These are phyloP conservation scores for Boeremia lycopersici DNA, from an alignment of 2,329 filamentous ascomycete genomes.

Conservation along the genomic window DNA sequence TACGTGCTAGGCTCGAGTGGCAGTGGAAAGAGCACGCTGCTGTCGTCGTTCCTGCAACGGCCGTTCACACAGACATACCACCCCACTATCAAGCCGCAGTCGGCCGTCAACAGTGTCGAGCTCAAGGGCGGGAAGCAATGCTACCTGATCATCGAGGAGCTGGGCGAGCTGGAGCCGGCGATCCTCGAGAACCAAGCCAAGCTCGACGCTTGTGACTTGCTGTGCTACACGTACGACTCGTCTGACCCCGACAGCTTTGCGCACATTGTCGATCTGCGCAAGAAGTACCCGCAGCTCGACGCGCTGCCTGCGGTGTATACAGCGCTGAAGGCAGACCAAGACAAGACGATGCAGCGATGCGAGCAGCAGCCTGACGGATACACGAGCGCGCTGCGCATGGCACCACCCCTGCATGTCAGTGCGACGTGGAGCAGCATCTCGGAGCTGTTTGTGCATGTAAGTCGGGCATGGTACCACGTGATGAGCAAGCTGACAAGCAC, in stretches of 20 bases:
- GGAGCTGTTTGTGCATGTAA: slow-evolving; percentile 81
- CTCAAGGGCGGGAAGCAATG: slow-evolving; percentile 95
- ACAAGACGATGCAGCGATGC: slow-evolving; percentile 94
- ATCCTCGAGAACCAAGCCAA: slow-evolving; percentile 91
- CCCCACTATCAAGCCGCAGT: slow-evolving; percentile 92
- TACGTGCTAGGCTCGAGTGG: slow-evolving; percentile 86
- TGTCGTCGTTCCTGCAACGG: slow-evolving; percentile 89
- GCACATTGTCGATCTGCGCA: slow-evolving; percentile 82
- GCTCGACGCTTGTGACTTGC: slow-evolving; percentile 88
- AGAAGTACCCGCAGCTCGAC: slow-evolving; percentile 81
- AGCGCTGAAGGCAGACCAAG: slow-evolving; percentile 91
- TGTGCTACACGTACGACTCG: slow-evolving; percentile 96
- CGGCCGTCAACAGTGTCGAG: slow-evolving; percentile 95
- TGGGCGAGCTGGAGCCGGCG: slow-evolving; percentile 93
- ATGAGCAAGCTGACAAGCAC: slow-evolving; percentile 23
- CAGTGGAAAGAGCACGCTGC: slow-evolving; percentile 87
- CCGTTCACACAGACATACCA: slow-evolving; percentile 84
- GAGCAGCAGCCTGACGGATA: slow-evolving; percentile 90
- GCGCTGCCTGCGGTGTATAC: slow-evolving; percentile 91
- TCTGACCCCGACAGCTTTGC: slow-evolving; percentile 95
- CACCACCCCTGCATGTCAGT: slow-evolving; percentile 89
- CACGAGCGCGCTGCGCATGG: slow-evolving; percentile 83
- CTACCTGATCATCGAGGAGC: slow-evolving; percentile 93
- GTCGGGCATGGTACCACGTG: slow-evolving; percentile 18
- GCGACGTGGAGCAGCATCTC: slow-evolving; percentile 93